Percentiles rank a stretch among this genome's conserved stretches.
Evolutionary conservation across 108 stramenopile species (phyloP).

Genomic region (Chaetoceros muelleri): DNA sequence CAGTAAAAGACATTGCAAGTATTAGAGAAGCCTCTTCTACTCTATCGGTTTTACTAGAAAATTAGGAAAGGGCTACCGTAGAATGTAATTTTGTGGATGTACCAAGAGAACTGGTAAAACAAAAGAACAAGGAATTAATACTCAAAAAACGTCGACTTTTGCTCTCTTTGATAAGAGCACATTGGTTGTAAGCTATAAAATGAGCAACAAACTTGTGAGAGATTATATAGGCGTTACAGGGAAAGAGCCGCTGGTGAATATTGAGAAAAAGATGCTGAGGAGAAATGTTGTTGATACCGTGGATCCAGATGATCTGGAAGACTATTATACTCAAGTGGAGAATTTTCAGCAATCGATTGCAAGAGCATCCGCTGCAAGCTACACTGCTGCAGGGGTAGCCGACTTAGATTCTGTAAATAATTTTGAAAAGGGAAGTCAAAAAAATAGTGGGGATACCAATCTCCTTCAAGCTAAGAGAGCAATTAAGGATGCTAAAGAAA

Average conservation of each 20-base stretch:
- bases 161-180: constrained; percentile 73
- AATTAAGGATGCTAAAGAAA: constrained; percentile 40
- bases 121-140: constrained; percentile 65
- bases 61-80: constrained; percentile 41
- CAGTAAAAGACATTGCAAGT: too few species aligned
- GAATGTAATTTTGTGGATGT: constrained; percentile 80
- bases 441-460: constrained; percentile 27
- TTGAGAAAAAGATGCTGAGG: constrained; percentile 40
- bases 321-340: constrained; percentile 46
- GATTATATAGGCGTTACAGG: constrained; percentile 70
- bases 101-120: constrained; percentile 61
- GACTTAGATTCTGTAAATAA: constrained; percentile 71
- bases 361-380: constrained; percentile 44
- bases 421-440: constrained; percentile 45
- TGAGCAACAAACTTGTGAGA: constrained; percentile 46
- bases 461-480: constrained; percentile 43
- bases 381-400: constrained; percentile 50
- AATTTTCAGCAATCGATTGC: constrained; percentile 40
- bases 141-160: constrained; percentile 59
- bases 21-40: not conserved
- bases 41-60: not conserved
- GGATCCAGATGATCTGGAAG: constrained; percentile 41
- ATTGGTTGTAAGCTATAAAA: constrained; percentile 53
- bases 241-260: constrained; percentile 54
- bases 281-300: constrained; percentile 37